A percentile compares a stretch with the other conserved stretches of the same genome.
These are phyloP conservation scores for Amaranthus palmeri DNA, from an alignment of 148 eudicot species.

Conservation along the genomic window DNA sequence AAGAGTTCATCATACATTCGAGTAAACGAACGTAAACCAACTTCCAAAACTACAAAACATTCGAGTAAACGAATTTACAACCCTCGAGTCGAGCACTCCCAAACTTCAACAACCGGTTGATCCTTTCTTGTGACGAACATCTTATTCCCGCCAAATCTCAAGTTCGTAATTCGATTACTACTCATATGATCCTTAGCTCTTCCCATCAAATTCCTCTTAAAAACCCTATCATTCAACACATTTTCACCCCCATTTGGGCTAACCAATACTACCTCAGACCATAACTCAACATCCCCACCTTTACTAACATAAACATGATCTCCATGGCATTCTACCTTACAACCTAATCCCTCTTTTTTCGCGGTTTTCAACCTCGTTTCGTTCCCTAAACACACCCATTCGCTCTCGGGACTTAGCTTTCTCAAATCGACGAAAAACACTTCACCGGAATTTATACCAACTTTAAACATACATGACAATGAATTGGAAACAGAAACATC, in stretches of 20 bases:
- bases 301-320: constrained; percentile 61
- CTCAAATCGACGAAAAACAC: constrained; percentile 68
- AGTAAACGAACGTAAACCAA: background rate
- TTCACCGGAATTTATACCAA: constrained; percentile 85
- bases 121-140: constrained; percentile 86
- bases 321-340: constrained; percentile 66
- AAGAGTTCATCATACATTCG: background rate
- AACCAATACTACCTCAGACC: constrained; percentile 56
- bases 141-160: constrained; percentile 84
- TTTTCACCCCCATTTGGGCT: constrained; percentile 27
- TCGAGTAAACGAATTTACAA: constrained; percentile 13
- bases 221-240: constrained; percentile 43
- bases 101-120: constrained; percentile 78
- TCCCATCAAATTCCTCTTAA: constrained; percentile 72
- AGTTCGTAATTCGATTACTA: constrained; percentile 46
- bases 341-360: constrained; percentile 78
- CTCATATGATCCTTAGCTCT: constrained; percentile 66
- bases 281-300: constrained; percentile 70
- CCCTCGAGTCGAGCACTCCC: constrained; percentile 57
- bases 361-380: constrained; percentile 37
- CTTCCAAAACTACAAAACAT: background rate
- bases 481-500: constrained; percentile 61
- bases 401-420: constrained; percentile 33
- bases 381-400: constrained; percentile 83
- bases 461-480: constrained; percentile 60